phyloP scores from a whole-genome alignment of 805 yeast species.

The Metschnikowia shivogae region DNA sequence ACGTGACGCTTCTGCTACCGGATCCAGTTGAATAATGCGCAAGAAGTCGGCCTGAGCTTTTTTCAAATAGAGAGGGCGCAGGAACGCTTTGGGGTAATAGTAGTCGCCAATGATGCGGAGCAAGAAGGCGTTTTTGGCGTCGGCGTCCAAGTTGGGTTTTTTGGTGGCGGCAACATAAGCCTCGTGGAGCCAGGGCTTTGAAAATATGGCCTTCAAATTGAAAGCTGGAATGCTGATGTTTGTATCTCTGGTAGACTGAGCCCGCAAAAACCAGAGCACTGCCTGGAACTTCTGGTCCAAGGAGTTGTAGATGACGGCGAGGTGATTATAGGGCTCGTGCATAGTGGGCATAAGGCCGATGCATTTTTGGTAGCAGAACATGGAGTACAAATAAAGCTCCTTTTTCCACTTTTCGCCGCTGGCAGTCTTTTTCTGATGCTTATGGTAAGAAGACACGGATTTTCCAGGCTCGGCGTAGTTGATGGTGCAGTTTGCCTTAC shows the following conservation, averaged over 20 bases:
- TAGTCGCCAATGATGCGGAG: conserved; percentile 41
- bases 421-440: conserved; percentile 4
- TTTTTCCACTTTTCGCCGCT: conserved; percentile 31
- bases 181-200: conserved; percentile 32
- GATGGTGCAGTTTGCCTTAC: conserved; percentile 8
- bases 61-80: conserved; percentile 11
- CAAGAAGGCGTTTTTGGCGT: conserved; percentile 23
- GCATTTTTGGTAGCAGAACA: conserved; percentile 45
- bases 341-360: conserved; percentile 59
- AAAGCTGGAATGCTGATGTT: conserved; percentile 43
- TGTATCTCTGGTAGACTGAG: conserved; percentile 50
- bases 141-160: conserved; percentile 5
- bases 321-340: conserved; percentile 62
- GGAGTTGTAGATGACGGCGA: conserved; percentile 45
- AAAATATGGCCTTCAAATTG: conserved; percentile 40
- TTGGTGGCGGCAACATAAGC: conserved; percentile 12
- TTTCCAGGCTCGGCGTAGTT: conserved; percentile 15
- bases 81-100: conserved; percentile 35
- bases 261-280: conserved; percentile 51
- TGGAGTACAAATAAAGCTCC: conserved; percentile 25
- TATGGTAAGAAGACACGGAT: conserved; percentile 12
- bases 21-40: conserved; percentile 15
- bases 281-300: conserved; percentile 45
- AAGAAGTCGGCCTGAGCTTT: conserved; percentile 20
- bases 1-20: not conserved